A percentile compares a stretch with the other conserved stretches of the same genome.
These are phyloP conservation scores for Apiotrichum porosum DNA, from an alignment of 1,284 basidiomycete species.

Conservation along the genomic window DNA sequence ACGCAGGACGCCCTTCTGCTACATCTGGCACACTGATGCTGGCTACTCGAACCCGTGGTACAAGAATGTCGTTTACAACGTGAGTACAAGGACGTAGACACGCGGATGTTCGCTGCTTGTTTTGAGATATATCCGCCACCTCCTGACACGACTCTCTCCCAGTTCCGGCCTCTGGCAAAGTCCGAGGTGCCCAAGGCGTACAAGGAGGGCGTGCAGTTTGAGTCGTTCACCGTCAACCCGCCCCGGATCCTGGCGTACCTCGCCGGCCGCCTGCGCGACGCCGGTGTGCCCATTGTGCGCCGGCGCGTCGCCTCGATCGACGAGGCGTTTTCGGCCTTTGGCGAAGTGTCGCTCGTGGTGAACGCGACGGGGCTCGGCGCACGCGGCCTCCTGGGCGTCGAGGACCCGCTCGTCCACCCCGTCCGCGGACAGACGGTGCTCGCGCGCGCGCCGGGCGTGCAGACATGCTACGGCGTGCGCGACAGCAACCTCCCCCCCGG, in stretches of 20 bases:
- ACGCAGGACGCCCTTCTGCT: constrained; percentile 50
- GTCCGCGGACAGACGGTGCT: constrained; percentile 82
- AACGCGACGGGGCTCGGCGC: constrained; percentile 57
- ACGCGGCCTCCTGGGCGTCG: constrained; percentile 68
- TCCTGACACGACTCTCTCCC: too few relatives aligned
- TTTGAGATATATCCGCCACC: too few relatives aligned
- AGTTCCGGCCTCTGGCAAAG: constrained; percentile 3
- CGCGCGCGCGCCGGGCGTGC: constrained; percentile 59
- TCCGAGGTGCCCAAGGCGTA: constrained; percentile 14
- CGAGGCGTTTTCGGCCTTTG: constrained; percentile 36
- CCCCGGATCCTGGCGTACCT: constrained; percentile 44
- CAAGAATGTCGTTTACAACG: constrained; percentile 54
- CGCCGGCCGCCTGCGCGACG: constrained; percentile 23
- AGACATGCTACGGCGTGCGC: constrained; percentile 18
- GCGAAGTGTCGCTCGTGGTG: constrained; percentile 42
- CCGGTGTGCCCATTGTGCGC: constrained; percentile 38
- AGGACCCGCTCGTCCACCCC: constrained; percentile 67
- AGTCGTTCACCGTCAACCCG: constrained; percentile 47
- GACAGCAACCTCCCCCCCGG: constrained; percentile 8
- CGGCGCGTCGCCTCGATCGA: constrained; percentile 40
- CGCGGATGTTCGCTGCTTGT: too few relatives aligned
- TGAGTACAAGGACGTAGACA: too few relatives aligned
- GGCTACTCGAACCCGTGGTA: constrained; percentile 52
- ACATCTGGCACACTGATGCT: constrained; percentile 46
- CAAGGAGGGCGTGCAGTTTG: constrained; percentile 37